These are phyloP conservation scores for Juncus inflexus DNA, from an alignment of 176 grass and related monocot species.

Conservation along the genomic window DNA sequence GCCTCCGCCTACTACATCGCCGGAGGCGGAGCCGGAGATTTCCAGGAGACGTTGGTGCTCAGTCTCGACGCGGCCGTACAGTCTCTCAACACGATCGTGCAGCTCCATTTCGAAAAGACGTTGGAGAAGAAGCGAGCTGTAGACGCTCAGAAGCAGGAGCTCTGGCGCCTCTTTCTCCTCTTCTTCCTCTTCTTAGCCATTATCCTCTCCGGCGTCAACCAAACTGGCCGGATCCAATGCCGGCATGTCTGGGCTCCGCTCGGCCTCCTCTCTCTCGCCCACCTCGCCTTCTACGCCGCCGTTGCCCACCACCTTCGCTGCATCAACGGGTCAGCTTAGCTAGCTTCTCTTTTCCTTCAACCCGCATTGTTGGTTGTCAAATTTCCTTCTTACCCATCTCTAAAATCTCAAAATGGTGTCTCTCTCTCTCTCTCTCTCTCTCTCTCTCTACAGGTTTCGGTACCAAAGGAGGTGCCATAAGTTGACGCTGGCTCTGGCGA, in stretches of 20 bases:
- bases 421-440: neutral
- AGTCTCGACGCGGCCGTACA: slow-evolving; percentile 53
- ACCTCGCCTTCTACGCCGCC: slow-evolving; percentile 85
- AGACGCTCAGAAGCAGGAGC: slow-evolving; percentile 94
- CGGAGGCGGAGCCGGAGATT: slow-evolving; percentile 15
- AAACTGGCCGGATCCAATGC: slow-evolving; percentile 50
- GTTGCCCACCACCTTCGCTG: slow-evolving; percentile 92
- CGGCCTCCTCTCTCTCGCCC: slow-evolving; percentile 71
- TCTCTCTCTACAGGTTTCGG: slow-evolving; percentile 22
- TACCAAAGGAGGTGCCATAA: slow-evolving; percentile 98
- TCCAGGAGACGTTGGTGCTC: slow-evolving; percentile 22
- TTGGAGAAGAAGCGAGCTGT: slow-evolving; percentile 88
- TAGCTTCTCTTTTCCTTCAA: neutral
- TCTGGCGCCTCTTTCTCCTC: slow-evolving; percentile 88
- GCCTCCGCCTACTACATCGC: slow-evolving; percentile 22
- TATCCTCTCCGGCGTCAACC: slow-evolving; percentile 39
- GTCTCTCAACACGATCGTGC: slow-evolving; percentile 60
- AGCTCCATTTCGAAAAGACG: slow-evolving; percentile 96
- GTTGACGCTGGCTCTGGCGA: slow-evolving; percentile 81
- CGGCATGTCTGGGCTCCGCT: slow-evolving; percentile 82
- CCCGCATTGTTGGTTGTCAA: neutral
- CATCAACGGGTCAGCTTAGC: slow-evolving; percentile 59
- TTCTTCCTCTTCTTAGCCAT: slow-evolving; percentile 87
- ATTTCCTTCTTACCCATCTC: neutral
- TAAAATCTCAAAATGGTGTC: neutral